A percentile compares a stretch with the other conserved stretches of the same genome.
Conservation (phyloP, 805 yeast genomes). For the Candida maltosa region DNA sequence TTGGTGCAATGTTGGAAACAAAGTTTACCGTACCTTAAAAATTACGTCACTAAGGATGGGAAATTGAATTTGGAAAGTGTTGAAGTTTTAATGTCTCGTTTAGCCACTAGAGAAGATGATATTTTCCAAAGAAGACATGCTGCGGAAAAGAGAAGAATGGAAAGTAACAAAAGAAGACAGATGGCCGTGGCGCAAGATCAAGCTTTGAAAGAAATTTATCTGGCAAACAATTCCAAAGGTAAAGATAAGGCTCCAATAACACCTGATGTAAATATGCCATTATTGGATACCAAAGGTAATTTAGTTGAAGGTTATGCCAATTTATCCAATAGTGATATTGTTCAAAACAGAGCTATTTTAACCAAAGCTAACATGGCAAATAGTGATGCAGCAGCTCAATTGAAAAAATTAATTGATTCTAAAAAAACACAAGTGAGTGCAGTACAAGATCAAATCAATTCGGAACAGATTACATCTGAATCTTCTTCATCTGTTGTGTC, state of each 20-base stretch:
- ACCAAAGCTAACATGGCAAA: slow-evolving; percentile 73
- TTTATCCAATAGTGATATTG: slow-evolving; percentile 68
- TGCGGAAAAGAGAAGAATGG: slow-evolving; percentile 66
- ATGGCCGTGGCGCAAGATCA: slow-evolving; percentile 44
- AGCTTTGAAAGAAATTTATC: slow-evolving; percentile 39
- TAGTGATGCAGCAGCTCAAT: slow-evolving; percentile 61
- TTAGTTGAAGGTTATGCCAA: slow-evolving; percentile 62
- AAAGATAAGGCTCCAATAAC: slow-evolving; percentile 71
- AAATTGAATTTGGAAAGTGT: slow-evolving; percentile 71
- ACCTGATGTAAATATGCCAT: slow-evolving; percentile 70
- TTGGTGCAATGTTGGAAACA: slow-evolving; percentile 82
- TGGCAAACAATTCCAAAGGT: slow-evolving; percentile 62
- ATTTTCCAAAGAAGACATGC: slow-evolving; percentile 71
- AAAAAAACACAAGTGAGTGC: slow-evolving; percentile 32
- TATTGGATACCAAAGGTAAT: slow-evolving; percentile 74
- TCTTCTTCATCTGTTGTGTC: slow-evolving; percentile 1
- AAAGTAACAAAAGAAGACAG: slow-evolving; percentile 58
- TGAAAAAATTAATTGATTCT: slow-evolving; percentile 37
- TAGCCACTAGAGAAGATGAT: slow-evolving; percentile 73
- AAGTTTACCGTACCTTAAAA: slow-evolving; percentile 59
- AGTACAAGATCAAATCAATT: slow-evolving; percentile 32
- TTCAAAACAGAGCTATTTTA: slow-evolving; percentile 55
- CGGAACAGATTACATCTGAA: slow-evolving; percentile 9
- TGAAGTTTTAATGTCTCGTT: slow-evolving; percentile 59
- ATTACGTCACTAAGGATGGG: slow-evolving; percentile 90